A percentile compares a stretch with the other conserved stretches of the same genome.
These are phyloP conservation scores for Apiotrichum siamense DNA, from an alignment of 1,284 basidiomycete genomes.

Conservation along the genomic window DNA sequence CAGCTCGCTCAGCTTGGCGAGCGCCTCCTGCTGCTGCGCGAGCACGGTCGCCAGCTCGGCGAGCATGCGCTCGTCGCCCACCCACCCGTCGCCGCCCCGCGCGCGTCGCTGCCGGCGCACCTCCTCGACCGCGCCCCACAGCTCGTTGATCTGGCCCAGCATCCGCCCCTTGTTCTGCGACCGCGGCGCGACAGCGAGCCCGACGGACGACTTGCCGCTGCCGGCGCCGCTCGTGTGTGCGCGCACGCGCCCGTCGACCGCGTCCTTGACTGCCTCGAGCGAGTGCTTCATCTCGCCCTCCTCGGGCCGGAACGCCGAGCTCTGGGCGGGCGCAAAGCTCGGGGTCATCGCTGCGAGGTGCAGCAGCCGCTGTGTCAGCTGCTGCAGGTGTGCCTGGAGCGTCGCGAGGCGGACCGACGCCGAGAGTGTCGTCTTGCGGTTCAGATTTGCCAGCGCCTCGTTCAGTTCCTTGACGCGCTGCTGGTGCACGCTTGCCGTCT, in stretches of 20 bases:
- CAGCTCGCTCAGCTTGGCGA: constrained; percentile 71
- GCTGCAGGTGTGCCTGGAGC: constrained; percentile 61
- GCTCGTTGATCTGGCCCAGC: constrained; percentile 64
- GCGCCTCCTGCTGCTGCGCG: constrained; percentile 68
- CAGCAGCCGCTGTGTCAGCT: constrained; percentile 68
- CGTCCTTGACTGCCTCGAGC: constrained; percentile 70
- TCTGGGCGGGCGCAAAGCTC: constrained; percentile 68
- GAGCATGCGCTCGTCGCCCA: constrained; percentile 74
- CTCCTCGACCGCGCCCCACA: constrained; percentile 80
- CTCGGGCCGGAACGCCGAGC: constrained; percentile 70
- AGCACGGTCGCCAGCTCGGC: constrained; percentile 70
- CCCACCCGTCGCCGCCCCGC: constrained; percentile 58
- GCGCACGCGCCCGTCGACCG: constrained; percentile 54
- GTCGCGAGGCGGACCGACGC: constrained; percentile 65
- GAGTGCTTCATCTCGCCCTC: constrained; percentile 65
- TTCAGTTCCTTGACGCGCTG: constrained; percentile 67
- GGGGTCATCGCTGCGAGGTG: constrained; percentile 69
- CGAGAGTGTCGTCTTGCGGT: constrained; percentile 61
- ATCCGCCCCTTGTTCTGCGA: constrained; percentile 45
- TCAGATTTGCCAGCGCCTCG: constrained; percentile 59
- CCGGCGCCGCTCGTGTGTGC: constrained; percentile 1
- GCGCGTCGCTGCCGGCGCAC: constrained; percentile 50
- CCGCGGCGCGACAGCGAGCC: constrained; percentile 24
- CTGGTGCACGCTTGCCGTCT: constrained; percentile 63
- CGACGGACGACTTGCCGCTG: too few relatives aligned